These are phyloP conservation scores for Phoma herbarum DNA, from an alignment of 2,329 filamentous ascomycete genomes.

Conservation along the genomic window DNA sequence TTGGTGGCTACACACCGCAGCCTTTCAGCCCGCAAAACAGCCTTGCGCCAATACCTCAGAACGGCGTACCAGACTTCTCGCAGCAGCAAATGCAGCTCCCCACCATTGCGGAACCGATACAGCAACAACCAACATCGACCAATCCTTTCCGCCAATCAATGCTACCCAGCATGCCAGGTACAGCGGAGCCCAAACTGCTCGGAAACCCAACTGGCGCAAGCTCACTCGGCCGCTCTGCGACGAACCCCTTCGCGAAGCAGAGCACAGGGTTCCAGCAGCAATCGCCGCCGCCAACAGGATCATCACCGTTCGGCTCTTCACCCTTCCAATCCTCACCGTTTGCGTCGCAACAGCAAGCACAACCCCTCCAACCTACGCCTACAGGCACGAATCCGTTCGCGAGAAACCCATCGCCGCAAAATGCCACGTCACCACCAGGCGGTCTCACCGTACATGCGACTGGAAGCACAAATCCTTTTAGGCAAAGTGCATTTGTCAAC, in stretches of 20 bases:
- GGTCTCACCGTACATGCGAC: slow-evolving; percentile 75
- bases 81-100: slow-evolving; percentile 45
- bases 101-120: slow-evolving; percentile 52
- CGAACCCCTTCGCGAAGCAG: slow-evolving; percentile 85
- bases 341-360: slow-evolving; percentile 47
- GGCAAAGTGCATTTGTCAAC: slow-evolving; percentile 89
- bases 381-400: slow-evolving; percentile 79
- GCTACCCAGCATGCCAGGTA: slow-evolving; percentile 58
- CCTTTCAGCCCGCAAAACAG: slow-evolving; percentile 58
- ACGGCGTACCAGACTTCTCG: slow-evolving; percentile 57
- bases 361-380: slow-evolving; percentile 63
- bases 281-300: slow-evolving; percentile 36
- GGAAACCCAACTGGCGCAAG: slow-evolving; percentile 48
- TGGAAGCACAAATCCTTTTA: slow-evolving; percentile 92
- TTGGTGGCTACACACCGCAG: slow-evolving; percentile 80
- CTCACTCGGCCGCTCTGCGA: slow-evolving; percentile 69
- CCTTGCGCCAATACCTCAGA: slow-evolving; percentile 61
- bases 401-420: slow-evolving; percentile 59
- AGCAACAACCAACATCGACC: slow-evolving; percentile 68
- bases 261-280: slow-evolving; percentile 42
- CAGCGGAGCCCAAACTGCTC: slow-evolving; percentile 41
- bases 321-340: slow-evolving; percentile 46
- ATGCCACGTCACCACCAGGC: slow-evolving; percentile 38
- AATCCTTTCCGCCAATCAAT: slow-evolving; percentile 97
- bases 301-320: slow-evolving; percentile 40